Conservation (phyloP, 1,139 yeast genomes). For the Yamadazyma atlantica region DNA sequence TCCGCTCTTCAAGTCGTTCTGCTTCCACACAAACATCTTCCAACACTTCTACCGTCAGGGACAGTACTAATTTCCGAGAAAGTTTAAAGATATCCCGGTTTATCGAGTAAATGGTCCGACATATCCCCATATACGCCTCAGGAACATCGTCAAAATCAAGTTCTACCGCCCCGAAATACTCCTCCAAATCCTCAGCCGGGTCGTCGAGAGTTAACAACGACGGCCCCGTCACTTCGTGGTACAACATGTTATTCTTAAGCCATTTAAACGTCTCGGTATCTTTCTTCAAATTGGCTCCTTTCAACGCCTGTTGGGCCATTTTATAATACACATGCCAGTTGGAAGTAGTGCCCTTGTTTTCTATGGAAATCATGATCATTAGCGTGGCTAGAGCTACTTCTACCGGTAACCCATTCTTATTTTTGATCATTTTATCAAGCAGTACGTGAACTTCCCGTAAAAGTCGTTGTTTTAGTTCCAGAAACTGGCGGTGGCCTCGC, state of each 20-base stretch:
- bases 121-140: slow-evolving; percentile 12
- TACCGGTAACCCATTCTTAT: slow-evolving; percentile 1
- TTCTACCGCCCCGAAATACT: slow-evolving; percentile 3
- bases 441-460: slow-evolving; percentile 4
- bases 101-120: slow-evolving; percentile 8
- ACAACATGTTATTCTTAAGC: slow-evolving; percentile 9
- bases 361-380: slow-evolving; percentile 11
- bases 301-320: slow-evolving; percentile 10
- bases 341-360: slow-evolving; percentile 7
- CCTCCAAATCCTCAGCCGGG: slow-evolving; percentile 2
- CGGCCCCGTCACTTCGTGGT: slow-evolving; percentile 11
- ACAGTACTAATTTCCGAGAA: slow-evolving; percentile 3
- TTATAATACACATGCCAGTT: slow-evolving; percentile 9
- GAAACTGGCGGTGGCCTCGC: slow-evolving; percentile 5
- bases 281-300: not conserved
- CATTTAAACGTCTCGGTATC: slow-evolving; percentile 4
- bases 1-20: slow-evolving; percentile 6
- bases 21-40: slow-evolving; percentile 8
- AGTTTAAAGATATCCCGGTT: slow-evolving; percentile 7
- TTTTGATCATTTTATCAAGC: not conserved
- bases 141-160: slow-evolving; percentile 7
- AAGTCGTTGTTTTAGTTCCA: slow-evolving; percentile 5
- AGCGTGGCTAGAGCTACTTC: slow-evolving; percentile 10
- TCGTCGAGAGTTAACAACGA: slow-evolving; percentile 8
- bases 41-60: slow-evolving; percentile 1